Evolutionary conservation across 805 yeast species (phyloP).

Genomic region (Ogataea pilisensis): DNA sequence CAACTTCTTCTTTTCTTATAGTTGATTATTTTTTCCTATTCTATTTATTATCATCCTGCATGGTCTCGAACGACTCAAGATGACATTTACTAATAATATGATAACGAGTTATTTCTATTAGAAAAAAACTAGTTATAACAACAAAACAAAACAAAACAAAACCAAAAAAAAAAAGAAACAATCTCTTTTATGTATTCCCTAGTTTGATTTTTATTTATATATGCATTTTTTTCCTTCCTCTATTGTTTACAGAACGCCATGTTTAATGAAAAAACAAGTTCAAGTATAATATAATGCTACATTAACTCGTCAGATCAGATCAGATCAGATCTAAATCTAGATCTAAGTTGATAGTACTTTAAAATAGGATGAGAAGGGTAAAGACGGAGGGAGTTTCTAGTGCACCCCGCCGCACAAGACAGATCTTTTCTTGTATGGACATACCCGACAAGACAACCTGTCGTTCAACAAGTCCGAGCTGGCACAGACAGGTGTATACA

Average conservation of each 20-base stretch:
- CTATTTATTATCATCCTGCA: slow-evolving; percentile 1
- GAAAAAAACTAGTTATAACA: too few species aligned
- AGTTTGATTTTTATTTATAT: slow-evolving; percentile 10
- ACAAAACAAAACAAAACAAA: too few species aligned
- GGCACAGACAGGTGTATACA: too few species aligned
- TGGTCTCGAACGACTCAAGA: slow-evolving; percentile 18
- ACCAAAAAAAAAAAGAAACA: slow-evolving; percentile 1
- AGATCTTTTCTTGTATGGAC: too few species aligned
- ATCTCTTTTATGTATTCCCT: slow-evolving; percentile 12
- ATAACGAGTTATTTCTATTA: too few species aligned
- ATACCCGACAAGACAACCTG: too few species aligned
- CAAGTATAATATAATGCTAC: slow-evolving; percentile 5
- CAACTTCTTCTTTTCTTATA: neutral
- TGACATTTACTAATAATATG: neutral
- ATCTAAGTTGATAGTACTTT: too few species aligned
- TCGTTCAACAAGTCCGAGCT: too few species aligned
- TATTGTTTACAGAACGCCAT: slow-evolving; percentile 37
- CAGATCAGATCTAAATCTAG: neutral
- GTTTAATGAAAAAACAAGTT: slow-evolving; percentile 40
- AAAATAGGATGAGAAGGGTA: too few species aligned
- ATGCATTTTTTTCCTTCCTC: slow-evolving; percentile 9
- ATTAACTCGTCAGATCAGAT: neutral
- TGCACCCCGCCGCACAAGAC: too few species aligned
- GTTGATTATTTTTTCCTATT: neutral
- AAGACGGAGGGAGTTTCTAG: too few species aligned